phyloP scores from a whole-genome alignment of 2,329 filamentous ascomycete genomes.

The Ophiostoma quercus region DNA sequence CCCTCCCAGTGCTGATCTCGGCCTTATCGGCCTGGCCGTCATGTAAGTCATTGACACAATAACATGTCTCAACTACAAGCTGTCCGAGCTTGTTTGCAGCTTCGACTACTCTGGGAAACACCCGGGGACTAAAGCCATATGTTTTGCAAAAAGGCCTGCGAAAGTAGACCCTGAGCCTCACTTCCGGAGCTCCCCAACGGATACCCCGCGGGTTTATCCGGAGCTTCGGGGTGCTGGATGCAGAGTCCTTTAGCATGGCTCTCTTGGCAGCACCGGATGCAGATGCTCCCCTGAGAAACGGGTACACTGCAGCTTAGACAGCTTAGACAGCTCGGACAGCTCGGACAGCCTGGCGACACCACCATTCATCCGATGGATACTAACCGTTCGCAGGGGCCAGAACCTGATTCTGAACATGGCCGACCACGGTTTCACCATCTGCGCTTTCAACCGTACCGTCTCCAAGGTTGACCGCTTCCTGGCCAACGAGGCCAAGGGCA shows the following conservation, averaged over 20 bases:
- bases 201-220: slow-evolving; percentile 8
- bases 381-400: slow-evolving; percentile 52
- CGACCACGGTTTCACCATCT: slow-evolving; percentile 90
- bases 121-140: not conserved
- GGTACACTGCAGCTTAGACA: not conserved
- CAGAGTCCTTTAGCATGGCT: not conserved
- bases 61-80: not conserved
- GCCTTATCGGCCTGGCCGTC: slow-evolving; percentile 87
- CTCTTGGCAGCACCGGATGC: not conserved
- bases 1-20: slow-evolving; percentile 72
- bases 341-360: not conserved
- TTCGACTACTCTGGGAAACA: not conserved
- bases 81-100: not conserved
- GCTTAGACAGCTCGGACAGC: not conserved
- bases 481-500: slow-evolving; percentile 87
- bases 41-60: slow-evolving; percentile 52
- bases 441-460: slow-evolving; percentile 97
- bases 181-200: slow-evolving; percentile 9
- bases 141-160: not conserved
- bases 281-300: not conserved
- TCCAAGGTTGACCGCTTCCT: slow-evolving; percentile 96
- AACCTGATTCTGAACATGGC: slow-evolving; percentile 88
- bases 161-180: not conserved
- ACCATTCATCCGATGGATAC: not conserved
- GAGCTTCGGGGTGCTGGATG: not conserved